These are phyloP conservation scores for Mycena vitilis DNA, from an alignment of 768 basidiomycete genomes.

Conservation along the genomic window DNA sequence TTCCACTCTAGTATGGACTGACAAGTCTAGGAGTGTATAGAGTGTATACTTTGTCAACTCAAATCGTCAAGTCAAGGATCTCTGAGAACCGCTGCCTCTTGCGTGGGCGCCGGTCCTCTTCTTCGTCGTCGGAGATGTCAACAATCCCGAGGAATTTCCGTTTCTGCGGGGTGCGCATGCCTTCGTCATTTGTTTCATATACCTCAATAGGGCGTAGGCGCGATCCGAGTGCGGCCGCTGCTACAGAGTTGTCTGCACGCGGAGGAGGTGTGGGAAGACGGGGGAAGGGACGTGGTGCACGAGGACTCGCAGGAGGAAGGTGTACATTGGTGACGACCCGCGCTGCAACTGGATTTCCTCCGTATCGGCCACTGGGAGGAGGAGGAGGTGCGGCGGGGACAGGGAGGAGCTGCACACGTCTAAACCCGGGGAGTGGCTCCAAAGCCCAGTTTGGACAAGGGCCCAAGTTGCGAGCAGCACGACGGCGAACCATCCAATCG, in stretches of 20 bases:
- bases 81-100: not conserved
- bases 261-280: constrained; percentile 3
- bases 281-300: too few species aligned
- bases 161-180: not conserved
- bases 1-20: too few species aligned
- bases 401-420: not conserved
- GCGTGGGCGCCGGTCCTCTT: not conserved
- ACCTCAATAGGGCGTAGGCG: not conserved
- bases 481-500: constrained; percentile 5
- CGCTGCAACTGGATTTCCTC: too few species aligned
- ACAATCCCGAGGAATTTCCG: not conserved
- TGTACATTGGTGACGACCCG: too few species aligned
- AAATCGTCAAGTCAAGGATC: not conserved
- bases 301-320: not conserved
- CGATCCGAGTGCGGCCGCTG: not conserved
- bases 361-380: not conserved
- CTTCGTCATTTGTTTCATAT: not conserved
- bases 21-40: too few species aligned
- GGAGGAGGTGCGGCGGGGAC: not conserved
- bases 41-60: too few species aligned
- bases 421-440: constrained; percentile 20
- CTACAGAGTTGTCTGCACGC: too few species aligned
- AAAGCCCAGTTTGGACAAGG: constrained; percentile 19
- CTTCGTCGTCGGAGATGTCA: constrained; percentile 1
- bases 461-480: constrained; percentile 6